phyloP scores from a whole-genome alignment of 2,329 filamentous ascomycete genomes.

The Paramyrothecium roridum region DNA sequence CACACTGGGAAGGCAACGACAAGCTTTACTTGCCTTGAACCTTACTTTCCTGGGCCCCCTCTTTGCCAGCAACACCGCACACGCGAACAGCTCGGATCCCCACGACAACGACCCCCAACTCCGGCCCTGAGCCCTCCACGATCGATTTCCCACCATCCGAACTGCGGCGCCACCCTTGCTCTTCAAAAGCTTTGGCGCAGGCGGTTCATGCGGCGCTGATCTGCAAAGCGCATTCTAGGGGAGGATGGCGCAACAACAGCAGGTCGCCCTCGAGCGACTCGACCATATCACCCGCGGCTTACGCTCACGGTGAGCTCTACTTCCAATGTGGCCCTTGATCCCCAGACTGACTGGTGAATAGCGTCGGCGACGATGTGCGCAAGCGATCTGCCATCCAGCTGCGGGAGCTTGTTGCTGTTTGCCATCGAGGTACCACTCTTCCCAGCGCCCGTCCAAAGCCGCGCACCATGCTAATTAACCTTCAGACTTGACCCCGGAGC shows the following conservation, averaged over 20 bases:
- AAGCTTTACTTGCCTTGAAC: not conserved
- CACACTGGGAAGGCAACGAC: not conserved
- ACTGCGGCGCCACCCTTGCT: not conserved
- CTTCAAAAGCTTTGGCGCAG: not conserved
- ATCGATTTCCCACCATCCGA: not conserved
- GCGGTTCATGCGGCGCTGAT: slow-evolving; percentile 24
- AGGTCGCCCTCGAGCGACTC: slow-evolving; percentile 52
- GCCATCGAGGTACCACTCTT: slow-evolving; percentile 48
- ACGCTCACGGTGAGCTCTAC: slow-evolving; percentile 45
- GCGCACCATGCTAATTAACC: slow-evolving; percentile 10
- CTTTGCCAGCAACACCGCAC: not conserved
- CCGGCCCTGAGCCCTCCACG: not conserved
- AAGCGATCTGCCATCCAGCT: slow-evolving; percentile 52
- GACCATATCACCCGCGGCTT: slow-evolving; percentile 54
- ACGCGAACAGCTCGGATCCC: not conserved
- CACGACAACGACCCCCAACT: not conserved
- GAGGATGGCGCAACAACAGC: slow-evolving; percentile 43
- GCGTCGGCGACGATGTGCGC: slow-evolving; percentile 43
- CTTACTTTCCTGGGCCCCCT: not conserved
- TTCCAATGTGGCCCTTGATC: not conserved
- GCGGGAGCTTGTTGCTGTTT: slow-evolving; percentile 51
- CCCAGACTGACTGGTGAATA: slow-evolving; percentile 16
- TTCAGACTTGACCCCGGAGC: slow-evolving; percentile 73
- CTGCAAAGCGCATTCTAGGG: slow-evolving; percentile 17
- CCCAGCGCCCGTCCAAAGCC: not conserved